Conservation (phyloP, 768 basidiomycete genomes). For the Polyporus arcularius region DNA sequence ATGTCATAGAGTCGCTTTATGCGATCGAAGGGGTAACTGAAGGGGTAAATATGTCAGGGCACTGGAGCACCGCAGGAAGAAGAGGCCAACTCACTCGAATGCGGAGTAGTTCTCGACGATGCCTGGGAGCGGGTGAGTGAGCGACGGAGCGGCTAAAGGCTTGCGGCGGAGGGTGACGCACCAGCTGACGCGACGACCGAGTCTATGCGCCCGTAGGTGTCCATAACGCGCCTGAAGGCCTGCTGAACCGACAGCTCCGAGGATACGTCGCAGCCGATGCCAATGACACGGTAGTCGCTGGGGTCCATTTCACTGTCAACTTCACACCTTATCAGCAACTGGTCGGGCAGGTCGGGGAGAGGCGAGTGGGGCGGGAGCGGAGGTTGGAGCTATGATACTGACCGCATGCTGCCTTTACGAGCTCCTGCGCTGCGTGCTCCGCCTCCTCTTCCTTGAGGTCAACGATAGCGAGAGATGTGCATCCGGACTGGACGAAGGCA, state of each 20-base stretch:
- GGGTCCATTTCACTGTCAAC: constrained; percentile 55
- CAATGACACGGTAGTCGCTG: constrained; percentile 66
- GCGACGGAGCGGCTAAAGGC: background rate
- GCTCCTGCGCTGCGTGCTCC: constrained; percentile 65
- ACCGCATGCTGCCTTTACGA: constrained; percentile 57
- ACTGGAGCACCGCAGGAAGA: background rate
- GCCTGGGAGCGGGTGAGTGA: constrained; percentile 42
- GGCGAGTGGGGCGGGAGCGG: background rate
- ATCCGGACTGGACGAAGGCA: constrained; percentile 88
- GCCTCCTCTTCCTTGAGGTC: constrained; percentile 79
- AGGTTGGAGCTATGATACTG: constrained; percentile 26
- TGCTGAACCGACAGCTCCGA: constrained; percentile 77
- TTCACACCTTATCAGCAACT: constrained; percentile 39
- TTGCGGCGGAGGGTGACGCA: constrained; percentile 31
- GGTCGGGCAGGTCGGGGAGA: constrained; percentile 3
- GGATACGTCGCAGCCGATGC: constrained; percentile 86
- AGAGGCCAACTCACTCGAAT: constrained; percentile 60
- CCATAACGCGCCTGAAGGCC: constrained; percentile 63
- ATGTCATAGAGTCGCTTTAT: constrained; percentile 85
- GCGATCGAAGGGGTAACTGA: constrained; percentile 83
- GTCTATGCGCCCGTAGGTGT: constrained; percentile 74
- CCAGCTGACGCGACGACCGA: constrained; percentile 89
- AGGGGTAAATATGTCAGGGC: background rate
- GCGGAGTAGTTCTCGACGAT: constrained; percentile 89
- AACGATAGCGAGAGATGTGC: constrained; percentile 75